Percentiles rank a stretch among this genome's conserved stretches.
Conservation (phyloP, 108 stramenopile genomes). For the Skeletonema grethae region DNA sequence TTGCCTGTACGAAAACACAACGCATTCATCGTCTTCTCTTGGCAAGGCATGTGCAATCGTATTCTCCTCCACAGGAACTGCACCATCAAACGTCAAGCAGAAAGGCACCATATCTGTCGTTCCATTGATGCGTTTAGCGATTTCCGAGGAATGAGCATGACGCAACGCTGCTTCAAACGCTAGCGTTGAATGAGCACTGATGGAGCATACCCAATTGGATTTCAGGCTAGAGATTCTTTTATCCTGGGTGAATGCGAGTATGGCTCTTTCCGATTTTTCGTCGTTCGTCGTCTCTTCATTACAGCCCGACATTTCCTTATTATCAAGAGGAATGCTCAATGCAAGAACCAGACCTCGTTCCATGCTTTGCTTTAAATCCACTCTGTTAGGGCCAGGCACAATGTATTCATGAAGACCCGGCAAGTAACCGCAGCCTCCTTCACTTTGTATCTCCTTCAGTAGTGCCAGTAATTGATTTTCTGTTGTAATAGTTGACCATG, state of each 20-base stretch:
- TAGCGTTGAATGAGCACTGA: slow-evolving; percentile 29
- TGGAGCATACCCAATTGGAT: slow-evolving; percentile 51
- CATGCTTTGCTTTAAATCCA: slow-evolving; percentile 35
- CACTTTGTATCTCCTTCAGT: slow-evolving; percentile 11
- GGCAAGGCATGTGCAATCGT: slow-evolving; percentile 41
- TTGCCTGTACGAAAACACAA: slow-evolving; percentile 29
- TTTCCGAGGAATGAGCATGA: slow-evolving; percentile 35
- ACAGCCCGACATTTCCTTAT: slow-evolving; percentile 15
- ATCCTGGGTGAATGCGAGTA: slow-evolving; percentile 37
- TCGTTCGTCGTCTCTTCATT: not conserved
- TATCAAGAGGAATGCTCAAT: not conserved
- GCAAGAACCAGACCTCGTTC: slow-evolving; percentile 41
- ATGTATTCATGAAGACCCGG: slow-evolving; percentile 50
- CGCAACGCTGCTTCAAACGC: slow-evolving; percentile 48
- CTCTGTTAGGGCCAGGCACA: slow-evolving; percentile 33
- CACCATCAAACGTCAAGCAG: slow-evolving; percentile 53
- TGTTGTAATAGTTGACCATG: slow-evolving; percentile 25
- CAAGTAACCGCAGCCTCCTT: slow-evolving; percentile 36
- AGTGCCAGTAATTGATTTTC: slow-evolving; percentile 26
- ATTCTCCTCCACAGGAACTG: slow-evolving; percentile 29
- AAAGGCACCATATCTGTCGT: slow-evolving; percentile 22
- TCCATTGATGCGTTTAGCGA: slow-evolving; percentile 25
- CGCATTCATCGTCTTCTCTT: slow-evolving; percentile 36
- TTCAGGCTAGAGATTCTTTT: slow-evolving; percentile 41
- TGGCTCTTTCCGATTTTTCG: slow-evolving; percentile 14